Evolutionary conservation across 140 eudicot species (phyloP), one percentile per base, ranked within the genome.

Genomic region (Oenanthe javanica): DNA sequence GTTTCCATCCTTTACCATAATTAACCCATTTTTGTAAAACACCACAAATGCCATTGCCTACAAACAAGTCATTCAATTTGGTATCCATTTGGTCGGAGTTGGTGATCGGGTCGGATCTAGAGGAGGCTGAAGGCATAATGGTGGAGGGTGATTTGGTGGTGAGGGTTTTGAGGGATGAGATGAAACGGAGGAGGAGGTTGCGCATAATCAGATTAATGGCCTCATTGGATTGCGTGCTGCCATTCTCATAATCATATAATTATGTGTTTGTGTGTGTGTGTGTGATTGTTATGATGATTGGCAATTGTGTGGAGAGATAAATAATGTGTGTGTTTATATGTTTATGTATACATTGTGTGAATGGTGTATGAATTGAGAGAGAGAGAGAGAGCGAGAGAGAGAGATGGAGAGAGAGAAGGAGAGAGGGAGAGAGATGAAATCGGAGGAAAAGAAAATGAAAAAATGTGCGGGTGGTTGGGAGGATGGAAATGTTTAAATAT

Each of bases 1-100:
- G 96, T 77, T 97, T 78, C 98, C 98, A 94, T 19, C 98, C 98
- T 82, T 84, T 90, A 0, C 98, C 98, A 71, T 94, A 94, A 90
- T 94, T 94, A 72, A 94, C 98, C 98, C 98, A 94, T 72, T 94
- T 94, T 50, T 94, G 81, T 81, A 94, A 66, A 63, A 92, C 78
- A n/a, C 97, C 97, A 0, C 88, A 90, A 54, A 94, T 86, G 48
- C 97, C 98, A 79, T 82, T 84, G 73, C 97, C 98, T 0, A 90
- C 90, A 1, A 75, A 4, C 0, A 91, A 76, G 46, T 92, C 98
- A 79, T 92, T 92, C 13, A 92, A 88, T 87, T 87, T 94, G 74
- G 88, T 84, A 49, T 89, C 91, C 72, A n/a, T 18, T 11, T 25
- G 82, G 63, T 80, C 82, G 78, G 81, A 74, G 4, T 9, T 31